Evolutionary conservation across 106 monocot genomes (phyloP).

Genomic region (Apostasia shenzhenica): DNA sequence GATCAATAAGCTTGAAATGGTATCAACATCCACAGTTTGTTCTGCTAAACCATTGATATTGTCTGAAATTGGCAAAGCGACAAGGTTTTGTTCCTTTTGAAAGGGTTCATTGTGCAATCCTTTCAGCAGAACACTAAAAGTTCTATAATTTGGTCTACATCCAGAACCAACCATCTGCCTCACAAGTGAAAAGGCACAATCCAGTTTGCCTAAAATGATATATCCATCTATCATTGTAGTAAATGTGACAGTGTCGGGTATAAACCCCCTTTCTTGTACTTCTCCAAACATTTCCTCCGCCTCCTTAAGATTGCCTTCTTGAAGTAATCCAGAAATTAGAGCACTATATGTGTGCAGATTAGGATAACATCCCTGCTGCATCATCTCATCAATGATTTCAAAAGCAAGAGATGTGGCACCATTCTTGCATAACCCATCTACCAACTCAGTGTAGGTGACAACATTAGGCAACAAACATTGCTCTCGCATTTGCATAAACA

Average conservation of each 20-base stretch:
- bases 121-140: conserved; percentile 50
- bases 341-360: conserved; percentile 67
- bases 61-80: conserved; percentile 24
- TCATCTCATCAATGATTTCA: conserved; percentile 59
- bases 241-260: conserved; percentile 54
- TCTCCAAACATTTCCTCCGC: conserved; percentile 49
- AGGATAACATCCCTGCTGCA: conserved; percentile 30
- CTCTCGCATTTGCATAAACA: conserved; percentile 35
- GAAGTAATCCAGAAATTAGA: conserved; percentile 70
- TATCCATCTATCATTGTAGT: conserved; percentile 69
- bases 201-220: conserved; percentile 30
- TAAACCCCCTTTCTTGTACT: conserved; percentile 40
- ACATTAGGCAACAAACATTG: conserved; percentile 50
- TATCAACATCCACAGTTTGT: conserved; percentile 25
- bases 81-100: conserved; percentile 25
- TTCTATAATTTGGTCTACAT: conserved; percentile 49
- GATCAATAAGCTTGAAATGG: conserved; percentile 36
- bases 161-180: conserved; percentile 42
- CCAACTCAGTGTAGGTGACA: conserved; percentile 67
- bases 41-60: conserved; percentile 13
- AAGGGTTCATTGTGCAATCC: conserved; percentile 39
- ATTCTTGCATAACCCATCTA: conserved; percentile 73
- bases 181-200: conserved; percentile 53
- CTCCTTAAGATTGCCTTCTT: conserved; percentile 53
- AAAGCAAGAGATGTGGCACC: conserved; percentile 38